Evolutionary conservation across 805 yeast genomes (phyloP).

Genomic region (Lachancea mirantina): DNA sequence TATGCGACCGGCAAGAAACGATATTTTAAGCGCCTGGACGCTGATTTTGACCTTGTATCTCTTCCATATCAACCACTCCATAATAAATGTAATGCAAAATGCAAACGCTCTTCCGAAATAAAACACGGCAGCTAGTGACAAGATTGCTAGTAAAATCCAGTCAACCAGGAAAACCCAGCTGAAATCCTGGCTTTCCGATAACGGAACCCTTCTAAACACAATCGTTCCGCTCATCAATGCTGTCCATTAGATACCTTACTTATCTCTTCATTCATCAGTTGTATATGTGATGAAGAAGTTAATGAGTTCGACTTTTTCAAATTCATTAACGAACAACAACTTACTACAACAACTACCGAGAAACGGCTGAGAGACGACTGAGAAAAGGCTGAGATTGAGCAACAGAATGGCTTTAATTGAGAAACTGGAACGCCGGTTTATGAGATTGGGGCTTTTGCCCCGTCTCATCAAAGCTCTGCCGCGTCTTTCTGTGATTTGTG

Average conservation of each 20-base stretch:
- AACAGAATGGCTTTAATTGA: slow-evolving; percentile 43
- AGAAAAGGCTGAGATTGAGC: too few relatives aligned
- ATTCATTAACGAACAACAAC: background rate
- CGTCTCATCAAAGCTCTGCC: slow-evolving; percentile 39
- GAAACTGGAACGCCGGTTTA: slow-evolving; percentile 36
- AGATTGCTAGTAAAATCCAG: slow-evolving; percentile 64
- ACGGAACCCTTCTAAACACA: slow-evolving; percentile 28
- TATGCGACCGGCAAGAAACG: slow-evolving; percentile 76
- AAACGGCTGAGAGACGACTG: too few relatives aligned
- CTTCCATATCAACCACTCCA: slow-evolving; percentile 59
- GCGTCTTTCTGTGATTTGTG: slow-evolving; percentile 35
- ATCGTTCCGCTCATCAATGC: slow-evolving; percentile 23
- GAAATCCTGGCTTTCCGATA: slow-evolving; percentile 28
- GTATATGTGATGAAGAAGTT: background rate
- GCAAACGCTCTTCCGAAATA: slow-evolving; percentile 73
- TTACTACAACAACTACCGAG: too few relatives aligned
- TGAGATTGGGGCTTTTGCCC: slow-evolving; percentile 42
- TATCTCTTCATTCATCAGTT: too few relatives aligned
- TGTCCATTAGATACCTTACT: slow-evolving; percentile 1
- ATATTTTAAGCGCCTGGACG: slow-evolving; percentile 66
- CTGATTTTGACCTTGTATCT: slow-evolving; percentile 49
- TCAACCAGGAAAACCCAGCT: slow-evolving; percentile 78
- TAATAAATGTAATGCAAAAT: slow-evolving; percentile 41
- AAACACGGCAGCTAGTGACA: slow-evolving; percentile 60
- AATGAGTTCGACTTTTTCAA: background rate